Percentiles rank a stretch among this genome's conserved stretches.
Evolutionary conservation across 2,329 filamentous ascomycete genomes (phyloP).

Genomic region (Aspergillus pseudotamarii): DNA sequence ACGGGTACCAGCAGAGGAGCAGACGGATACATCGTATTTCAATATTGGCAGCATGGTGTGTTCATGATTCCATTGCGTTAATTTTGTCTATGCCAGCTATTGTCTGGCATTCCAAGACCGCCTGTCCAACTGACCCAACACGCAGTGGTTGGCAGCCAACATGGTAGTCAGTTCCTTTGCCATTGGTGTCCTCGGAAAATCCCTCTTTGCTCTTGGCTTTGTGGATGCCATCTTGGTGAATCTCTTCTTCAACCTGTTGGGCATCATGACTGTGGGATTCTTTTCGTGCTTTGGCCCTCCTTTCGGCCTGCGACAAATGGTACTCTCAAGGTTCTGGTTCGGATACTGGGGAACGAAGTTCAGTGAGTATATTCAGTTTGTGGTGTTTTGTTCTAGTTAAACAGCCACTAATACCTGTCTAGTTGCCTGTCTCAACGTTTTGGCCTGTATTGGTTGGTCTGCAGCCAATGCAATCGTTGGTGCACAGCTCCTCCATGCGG

Average conservation of each 20-base stretch:
- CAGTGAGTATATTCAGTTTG: conserved; percentile 49
- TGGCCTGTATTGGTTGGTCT: conserved; percentile 75
- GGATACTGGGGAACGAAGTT: conserved; percentile 72
- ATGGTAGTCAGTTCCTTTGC: conserved; percentile 78
- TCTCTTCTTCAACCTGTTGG: conserved; percentile 75
- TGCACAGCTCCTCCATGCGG: conserved; percentile 73
- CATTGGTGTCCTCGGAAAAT: conserved; percentile 70
- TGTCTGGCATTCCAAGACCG: conserved; percentile 12
- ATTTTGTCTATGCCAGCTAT: conserved; percentile 10
- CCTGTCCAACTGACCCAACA: conserved; percentile 28
- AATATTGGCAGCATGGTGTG: conserved; percentile 73
- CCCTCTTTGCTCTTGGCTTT: conserved; percentile 71
- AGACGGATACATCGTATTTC: conserved; percentile 65
- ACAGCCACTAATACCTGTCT: conserved; percentile 12
- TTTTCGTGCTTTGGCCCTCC: conserved; percentile 76
- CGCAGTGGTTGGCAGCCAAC: conserved; percentile 74
- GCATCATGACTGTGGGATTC: conserved; percentile 72
- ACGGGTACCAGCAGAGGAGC: conserved; percentile 70
- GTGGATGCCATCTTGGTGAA: conserved; percentile 72
- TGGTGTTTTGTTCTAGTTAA: background rate
- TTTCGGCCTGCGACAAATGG: conserved; percentile 78
- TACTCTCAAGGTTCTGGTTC: conserved; percentile 76
- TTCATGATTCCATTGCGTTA: conserved; percentile 21
- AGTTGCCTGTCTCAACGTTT: conserved; percentile 71
- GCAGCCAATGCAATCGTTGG: conserved; percentile 79